Evolutionary conservation across 169 alveolate species (phyloP).

Genomic region (Theileria annulata): DNA sequence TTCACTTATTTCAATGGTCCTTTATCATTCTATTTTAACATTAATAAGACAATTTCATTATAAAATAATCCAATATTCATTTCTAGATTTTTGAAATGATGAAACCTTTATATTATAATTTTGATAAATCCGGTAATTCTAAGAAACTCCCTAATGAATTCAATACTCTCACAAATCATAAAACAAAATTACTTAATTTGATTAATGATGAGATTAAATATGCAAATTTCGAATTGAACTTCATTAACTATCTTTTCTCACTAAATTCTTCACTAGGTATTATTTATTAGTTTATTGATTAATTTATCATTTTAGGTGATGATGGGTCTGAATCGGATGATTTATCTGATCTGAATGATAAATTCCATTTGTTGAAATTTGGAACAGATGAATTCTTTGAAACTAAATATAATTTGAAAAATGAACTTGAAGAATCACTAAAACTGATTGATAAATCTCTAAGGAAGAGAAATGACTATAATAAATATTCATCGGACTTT

Average conservation of each 20-base stretch:
- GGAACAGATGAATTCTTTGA: constrained; percentile 26
- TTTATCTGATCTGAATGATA: neutral
- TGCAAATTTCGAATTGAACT: constrained; percentile 37
- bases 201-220: constrained; percentile 27
- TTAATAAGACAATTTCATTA: neutral
- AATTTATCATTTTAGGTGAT: neutral
- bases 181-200: constrained; percentile 31
- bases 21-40: neutral
- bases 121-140: neutral
- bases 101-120: neutral
- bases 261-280: constrained; percentile 11
- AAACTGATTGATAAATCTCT: neutral
- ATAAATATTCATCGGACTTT: constrained; percentile 26
- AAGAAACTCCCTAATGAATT: constrained; percentile 32
- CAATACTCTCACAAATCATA: constrained; percentile 24
- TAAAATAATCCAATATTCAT: neutral
- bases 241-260: constrained; percentile 6
- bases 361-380: neutral
- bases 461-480: neutral
- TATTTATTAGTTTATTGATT: neutral
- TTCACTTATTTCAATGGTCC: neutral
- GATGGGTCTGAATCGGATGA: neutral
- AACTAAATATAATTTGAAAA: constrained; percentile 18
- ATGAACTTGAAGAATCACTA: constrained; percentile 13
- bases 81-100: neutral